A percentile compares a stretch with the other conserved stretches of the same genome.
Conservation (phyloP, 345 rosid species). For the Aquilaria malaccensis region DNA sequence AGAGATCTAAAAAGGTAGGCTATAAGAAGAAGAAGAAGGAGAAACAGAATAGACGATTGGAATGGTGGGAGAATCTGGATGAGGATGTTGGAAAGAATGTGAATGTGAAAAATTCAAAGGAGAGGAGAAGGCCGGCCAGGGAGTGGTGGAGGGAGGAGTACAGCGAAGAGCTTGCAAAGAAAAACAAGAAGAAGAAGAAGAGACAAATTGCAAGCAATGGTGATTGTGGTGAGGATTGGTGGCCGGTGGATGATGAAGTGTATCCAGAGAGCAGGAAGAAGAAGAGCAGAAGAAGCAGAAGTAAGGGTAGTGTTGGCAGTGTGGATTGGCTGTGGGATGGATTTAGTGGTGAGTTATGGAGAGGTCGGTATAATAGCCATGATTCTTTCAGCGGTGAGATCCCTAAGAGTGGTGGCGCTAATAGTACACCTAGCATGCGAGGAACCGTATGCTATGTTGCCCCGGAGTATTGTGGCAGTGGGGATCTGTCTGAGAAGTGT, state of each 20-base stretch:
- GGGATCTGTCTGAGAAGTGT: conserved; percentile 66
- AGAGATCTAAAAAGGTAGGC: conserved; percentile 23
- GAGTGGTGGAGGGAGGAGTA: conserved; percentile 99
- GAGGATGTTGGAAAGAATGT: conserved; percentile 48
- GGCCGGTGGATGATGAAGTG: conserved; percentile 52
- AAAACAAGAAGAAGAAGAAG: conserved; percentile 57
- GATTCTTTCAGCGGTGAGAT: conserved; percentile 72
- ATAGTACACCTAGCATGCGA: conserved; percentile 94
- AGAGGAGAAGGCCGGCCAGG: conserved; percentile 68
- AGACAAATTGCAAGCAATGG: conserved; percentile 20
- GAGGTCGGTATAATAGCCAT: conserved; percentile 42
- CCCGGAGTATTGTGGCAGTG: conserved; percentile 81
- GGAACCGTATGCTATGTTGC: conserved; percentile 92
- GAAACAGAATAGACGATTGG: conserved; percentile 42
- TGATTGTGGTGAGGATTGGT: conserved; percentile 36
- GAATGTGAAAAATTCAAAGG: conserved; percentile 23
- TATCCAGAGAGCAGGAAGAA: conserved; percentile 24
- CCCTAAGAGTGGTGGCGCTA: conserved; percentile 39
- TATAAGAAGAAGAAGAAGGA: conserved; percentile 8
- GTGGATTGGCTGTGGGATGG: conserved; percentile 83
- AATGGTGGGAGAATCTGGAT: conserved; percentile 89
- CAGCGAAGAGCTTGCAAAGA: conserved; percentile 64
- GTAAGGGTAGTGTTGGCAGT: conserved; percentile 56
- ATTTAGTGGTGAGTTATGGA: conserved; percentile 65
- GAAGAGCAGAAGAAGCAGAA: conserved; percentile 43